A percentile compares a stretch with the other conserved stretches of the same genome.
phyloP scores from a whole-genome alignment of 805 yeast genomes.

The Tetrapisispora phaffii region DNA sequence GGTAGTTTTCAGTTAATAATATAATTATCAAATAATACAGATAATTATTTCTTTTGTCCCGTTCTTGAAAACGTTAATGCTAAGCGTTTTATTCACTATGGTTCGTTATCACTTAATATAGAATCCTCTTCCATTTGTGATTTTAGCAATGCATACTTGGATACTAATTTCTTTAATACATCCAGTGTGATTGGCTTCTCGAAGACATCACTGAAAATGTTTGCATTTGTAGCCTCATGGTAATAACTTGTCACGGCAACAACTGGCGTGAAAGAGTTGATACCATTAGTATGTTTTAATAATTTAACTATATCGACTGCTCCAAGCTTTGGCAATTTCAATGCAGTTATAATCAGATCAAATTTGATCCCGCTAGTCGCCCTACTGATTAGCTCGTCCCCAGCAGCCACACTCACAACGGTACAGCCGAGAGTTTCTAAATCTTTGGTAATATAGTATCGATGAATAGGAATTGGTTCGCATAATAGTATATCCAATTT shows the following conservation, averaged over 20 bases:
- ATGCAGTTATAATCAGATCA: conserved; percentile 73
- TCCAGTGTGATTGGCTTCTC: conserved; percentile 52
- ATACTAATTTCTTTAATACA: conserved; percentile 20
- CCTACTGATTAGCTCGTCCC: conserved; percentile 72
- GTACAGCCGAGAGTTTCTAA: conserved; percentile 67
- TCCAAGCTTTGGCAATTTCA: conserved; percentile 55
- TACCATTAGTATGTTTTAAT: conserved; percentile 62
- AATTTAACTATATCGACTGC: conserved; percentile 71
- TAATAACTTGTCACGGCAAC: conserved; percentile 65
- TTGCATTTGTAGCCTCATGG: conserved; percentile 49
- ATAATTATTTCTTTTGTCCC: too few relatives aligned
- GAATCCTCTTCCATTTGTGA: conserved; percentile 27
- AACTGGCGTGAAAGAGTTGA: conserved; percentile 69
- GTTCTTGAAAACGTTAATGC: neutral
- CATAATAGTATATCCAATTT: conserved; percentile 64
- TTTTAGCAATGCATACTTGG: conserved; percentile 26
- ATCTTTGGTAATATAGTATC: conserved; percentile 54
- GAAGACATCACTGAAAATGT: conserved; percentile 54
- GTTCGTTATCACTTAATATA: conserved; percentile 26
- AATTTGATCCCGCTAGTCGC: conserved; percentile 77
- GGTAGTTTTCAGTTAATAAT: too few relatives aligned
- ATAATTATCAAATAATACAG: too few relatives aligned
- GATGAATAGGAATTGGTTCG: conserved; percentile 76
- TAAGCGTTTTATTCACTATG: neutral
- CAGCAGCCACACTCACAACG: conserved; percentile 66